Percentiles rank a stretch among this genome's conserved stretches.
phyloP scores from a whole-genome alignment of 1,284 basidiomycete species.

The Microbotryum silenes-acaulis region DNA sequence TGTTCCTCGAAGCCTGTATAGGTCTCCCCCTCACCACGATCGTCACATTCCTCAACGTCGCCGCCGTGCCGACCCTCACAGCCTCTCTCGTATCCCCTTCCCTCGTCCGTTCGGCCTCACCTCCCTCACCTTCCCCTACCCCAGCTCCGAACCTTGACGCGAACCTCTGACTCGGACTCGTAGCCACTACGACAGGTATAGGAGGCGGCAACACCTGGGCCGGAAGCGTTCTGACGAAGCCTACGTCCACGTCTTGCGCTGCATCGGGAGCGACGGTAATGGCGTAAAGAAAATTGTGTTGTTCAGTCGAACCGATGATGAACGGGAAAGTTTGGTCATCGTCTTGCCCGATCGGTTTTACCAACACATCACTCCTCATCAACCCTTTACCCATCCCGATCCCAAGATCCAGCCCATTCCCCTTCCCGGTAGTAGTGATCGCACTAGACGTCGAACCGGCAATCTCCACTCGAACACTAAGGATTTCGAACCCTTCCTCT shows the following conservation, averaged over 20 bases:
- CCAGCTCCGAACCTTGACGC: constrained; percentile 8
- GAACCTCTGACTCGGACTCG: constrained; percentile 19
- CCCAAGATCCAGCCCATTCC: too few relatives aligned
- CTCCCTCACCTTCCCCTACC: not conserved
- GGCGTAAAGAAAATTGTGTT: constrained; percentile 78
- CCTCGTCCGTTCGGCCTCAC: constrained; percentile 5
- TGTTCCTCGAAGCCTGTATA: constrained; percentile 36
- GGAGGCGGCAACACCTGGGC: not conserved
- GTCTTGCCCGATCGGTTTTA: constrained; percentile 5
- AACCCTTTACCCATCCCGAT: not conserved
- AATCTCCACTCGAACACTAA: constrained; percentile 11
- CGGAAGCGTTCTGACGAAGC: constrained; percentile 22
- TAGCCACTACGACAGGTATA: constrained; percentile 15
- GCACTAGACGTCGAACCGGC: not conserved
- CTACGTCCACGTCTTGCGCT: constrained; percentile 10
- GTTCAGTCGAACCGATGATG: constrained; percentile 57
- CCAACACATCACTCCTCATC: constrained; percentile 12
- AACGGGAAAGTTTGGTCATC: constrained; percentile 53
- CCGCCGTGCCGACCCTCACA: not conserved
- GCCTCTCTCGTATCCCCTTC: constrained; percentile 30
- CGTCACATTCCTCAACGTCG: constrained; percentile 55
- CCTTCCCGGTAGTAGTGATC: too few relatives aligned
- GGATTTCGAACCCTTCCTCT: constrained; percentile 12
- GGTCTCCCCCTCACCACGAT: constrained; percentile 70
- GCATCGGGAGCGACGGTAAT: constrained; percentile 52